phyloP scores from a whole-genome alignment of 2,329 filamentous ascomycete species.

The Fusarium transvaalense region DNA sequence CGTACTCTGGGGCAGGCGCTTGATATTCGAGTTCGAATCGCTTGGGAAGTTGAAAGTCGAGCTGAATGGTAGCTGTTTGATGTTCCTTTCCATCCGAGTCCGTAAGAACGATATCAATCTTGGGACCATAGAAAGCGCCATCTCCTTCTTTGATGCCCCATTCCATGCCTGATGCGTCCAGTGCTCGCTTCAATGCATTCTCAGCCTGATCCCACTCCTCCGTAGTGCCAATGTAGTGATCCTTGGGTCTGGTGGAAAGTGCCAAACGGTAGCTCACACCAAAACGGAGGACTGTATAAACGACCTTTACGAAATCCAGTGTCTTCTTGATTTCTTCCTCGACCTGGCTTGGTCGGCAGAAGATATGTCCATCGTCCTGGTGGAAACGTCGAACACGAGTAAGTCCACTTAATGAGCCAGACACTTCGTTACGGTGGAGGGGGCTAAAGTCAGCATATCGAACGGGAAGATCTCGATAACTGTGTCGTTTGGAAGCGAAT shows the following conservation, averaged over 20 bases:
- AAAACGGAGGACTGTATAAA: constrained; percentile 77
- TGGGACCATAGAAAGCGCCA: constrained; percentile 91
- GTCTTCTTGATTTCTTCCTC: constrained; percentile 79
- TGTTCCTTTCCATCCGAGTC: constrained; percentile 88
- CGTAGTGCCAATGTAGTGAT: constrained; percentile 80
- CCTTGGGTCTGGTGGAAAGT: constrained; percentile 81
- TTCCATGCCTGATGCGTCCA: constrained; percentile 75
- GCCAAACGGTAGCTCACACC: constrained; percentile 78
- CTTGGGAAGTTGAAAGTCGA: constrained; percentile 90
- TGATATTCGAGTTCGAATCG: constrained; percentile 83
- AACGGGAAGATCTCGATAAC: constrained; percentile 84
- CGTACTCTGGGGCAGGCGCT: constrained; percentile 73
- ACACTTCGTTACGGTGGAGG: constrained; percentile 87
- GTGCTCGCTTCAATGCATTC: constrained; percentile 55
- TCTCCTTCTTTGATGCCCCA: constrained; percentile 86
- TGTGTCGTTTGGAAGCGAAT: constrained; percentile 78
- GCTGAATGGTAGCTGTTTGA: constrained; percentile 88
- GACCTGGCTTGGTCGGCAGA: constrained; percentile 83
- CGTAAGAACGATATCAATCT: constrained; percentile 86
- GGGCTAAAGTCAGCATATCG: constrained; percentile 90
- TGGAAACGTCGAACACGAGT: constrained; percentile 89
- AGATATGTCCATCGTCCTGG: constrained; percentile 92
- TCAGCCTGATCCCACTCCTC: constrained; percentile 71
- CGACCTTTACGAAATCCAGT: constrained; percentile 78
- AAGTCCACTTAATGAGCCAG: constrained; percentile 82